A percentile compares a stretch with the other conserved stretches of the same genome.
These are phyloP conservation scores for Solanum pimpinellifolium DNA, from an alignment of 257 asterid species.

Conservation along the genomic window DNA sequence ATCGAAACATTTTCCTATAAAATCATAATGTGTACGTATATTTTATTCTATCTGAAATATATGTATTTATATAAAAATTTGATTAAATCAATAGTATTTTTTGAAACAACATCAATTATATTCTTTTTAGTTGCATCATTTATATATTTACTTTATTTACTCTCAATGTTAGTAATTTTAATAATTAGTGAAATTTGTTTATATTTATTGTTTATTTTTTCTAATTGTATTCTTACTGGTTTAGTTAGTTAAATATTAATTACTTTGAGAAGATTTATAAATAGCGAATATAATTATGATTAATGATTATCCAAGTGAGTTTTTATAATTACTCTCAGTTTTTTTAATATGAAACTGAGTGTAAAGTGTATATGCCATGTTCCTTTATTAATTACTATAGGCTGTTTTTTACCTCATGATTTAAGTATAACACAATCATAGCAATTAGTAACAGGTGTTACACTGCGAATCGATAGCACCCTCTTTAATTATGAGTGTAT, in stretches of 20 bases:
- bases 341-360: background rate
- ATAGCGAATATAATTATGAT: background rate
- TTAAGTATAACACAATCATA: background rate
- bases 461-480: background rate
- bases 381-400: background rate
- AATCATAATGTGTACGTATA: too few relatives aligned
- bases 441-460: background rate
- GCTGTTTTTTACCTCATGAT: background rate
- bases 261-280: background rate
- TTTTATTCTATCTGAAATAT: too few relatives aligned
- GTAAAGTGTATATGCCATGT: background rate
- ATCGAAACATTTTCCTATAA: background rate
- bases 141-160: background rate
- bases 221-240: background rate
- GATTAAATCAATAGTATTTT: too few relatives aligned
- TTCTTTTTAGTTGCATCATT: background rate
- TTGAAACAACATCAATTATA: background rate
- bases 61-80: background rate
- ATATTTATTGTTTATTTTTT: background rate
- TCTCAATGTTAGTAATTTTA: background rate
- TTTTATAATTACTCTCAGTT: background rate
- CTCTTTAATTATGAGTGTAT: background rate
- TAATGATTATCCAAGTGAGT: background rate
- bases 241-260: background rate
- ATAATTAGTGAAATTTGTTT: background rate